A percentile compares a stretch with the other conserved stretches of the same genome.
phyloP scores from a whole-genome alignment of 257 asterid species.

The Nicotiana benthamiana region DNA sequence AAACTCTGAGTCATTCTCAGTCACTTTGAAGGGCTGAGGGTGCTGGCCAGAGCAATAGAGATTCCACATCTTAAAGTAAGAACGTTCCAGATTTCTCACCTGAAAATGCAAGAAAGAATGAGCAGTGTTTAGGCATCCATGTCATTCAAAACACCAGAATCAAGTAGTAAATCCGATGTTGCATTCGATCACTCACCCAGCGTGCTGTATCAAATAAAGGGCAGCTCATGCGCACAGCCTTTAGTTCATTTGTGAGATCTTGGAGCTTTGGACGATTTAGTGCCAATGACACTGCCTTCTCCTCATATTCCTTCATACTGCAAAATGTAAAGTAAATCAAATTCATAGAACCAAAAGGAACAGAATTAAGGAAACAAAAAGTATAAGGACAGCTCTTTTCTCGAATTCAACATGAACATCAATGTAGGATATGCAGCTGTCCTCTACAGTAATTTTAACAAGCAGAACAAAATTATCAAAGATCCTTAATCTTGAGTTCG shows the following conservation, averaged over 20 bases:
- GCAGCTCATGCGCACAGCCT: slow-evolving; percentile 70
- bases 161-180: not conserved
- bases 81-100: slow-evolving; percentile 89
- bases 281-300: slow-evolving; percentile 79
- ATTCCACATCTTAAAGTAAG: slow-evolving; percentile 95
- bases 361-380: not conserved
- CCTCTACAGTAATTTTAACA: not conserved
- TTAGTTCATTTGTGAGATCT: slow-evolving; percentile 72
- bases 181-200: slow-evolving; percentile 53
- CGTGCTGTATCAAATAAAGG: slow-evolving; percentile 89
- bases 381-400: not conserved
- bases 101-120: slow-evolving; percentile 18
- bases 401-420: not conserved
- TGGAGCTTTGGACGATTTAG: slow-evolving; percentile 68
- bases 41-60: slow-evolving; percentile 72
- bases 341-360: not conserved
- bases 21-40: slow-evolving; percentile 85
- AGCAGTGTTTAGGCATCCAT: not conserved
- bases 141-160: not conserved
- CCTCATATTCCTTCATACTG: slow-evolving; percentile 95
- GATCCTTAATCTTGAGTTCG: not conserved
- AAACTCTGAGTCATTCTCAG: slow-evolving; percentile 60
- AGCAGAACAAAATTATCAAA: not conserved
- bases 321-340: slow-evolving; percentile 7
- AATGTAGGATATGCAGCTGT: not conserved